Base-by-base conservation (phyloP, 1,139 yeast genomes). In the Kurtzmaniella quercitrusa region DNA sequence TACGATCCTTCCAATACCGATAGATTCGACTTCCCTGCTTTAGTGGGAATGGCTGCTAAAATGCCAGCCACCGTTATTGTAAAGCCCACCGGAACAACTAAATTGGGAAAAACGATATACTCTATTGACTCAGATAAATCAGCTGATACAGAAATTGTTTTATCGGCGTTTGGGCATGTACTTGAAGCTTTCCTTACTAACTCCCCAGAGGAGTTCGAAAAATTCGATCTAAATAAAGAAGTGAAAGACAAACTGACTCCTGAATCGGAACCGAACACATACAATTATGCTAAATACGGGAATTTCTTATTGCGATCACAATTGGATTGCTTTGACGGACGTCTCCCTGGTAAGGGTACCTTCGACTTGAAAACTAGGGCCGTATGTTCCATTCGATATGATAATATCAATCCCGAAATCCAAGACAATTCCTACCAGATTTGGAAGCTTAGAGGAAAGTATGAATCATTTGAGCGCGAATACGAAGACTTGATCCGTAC, bases 311-410 rank as follows among this genome's bases (percentile, higher is more conserved):
- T 93, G 80, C 71, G 98, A 50, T 91, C 98, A 0, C 98, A 93
- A 60, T 71, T 93, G 46, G 98, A 93, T 62, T 89, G 97, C 50
- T 71, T 73, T 48, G 93, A 88, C 59, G 65, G 72, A 0, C 64
- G 88, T 28, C 67, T 93, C 20, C 97, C 98, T 0, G 96, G 96
- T 0, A 83, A 85, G 11, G 98, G 98, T 0, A 82, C 89, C 0
- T 93, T 93, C 69, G 98, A 93, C 63, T 68, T 93, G 45, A 93
- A 93, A 54, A 87, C 97, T 0, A 69, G 98, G 47, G 98, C 98
- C 0, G 95, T 85, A 0, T 80, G 88, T 46, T 88, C 96, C 0
- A 81, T 91, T 0, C 71, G 98, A 39, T 80, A 85, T 60, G 96
- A 89, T 61, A 63, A 85, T 38, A 71, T 74, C n/a, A 78, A 81